Conservation (phyloP, 805 yeast species). For the Candida parachauliodes region DNA sequence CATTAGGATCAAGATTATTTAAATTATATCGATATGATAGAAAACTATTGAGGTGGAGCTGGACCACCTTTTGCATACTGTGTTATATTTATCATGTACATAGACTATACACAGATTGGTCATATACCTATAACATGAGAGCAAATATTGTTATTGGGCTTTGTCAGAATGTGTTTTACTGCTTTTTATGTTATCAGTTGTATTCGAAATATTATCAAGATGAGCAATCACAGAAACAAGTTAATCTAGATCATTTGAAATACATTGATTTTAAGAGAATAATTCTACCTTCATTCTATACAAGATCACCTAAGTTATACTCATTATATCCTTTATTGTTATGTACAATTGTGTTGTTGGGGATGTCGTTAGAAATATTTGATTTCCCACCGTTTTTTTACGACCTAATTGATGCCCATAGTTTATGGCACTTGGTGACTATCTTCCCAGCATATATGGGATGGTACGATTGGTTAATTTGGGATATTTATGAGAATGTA, state of each 20-base stretch:
- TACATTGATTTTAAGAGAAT: conserved; percentile 21
- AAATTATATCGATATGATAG: conserved; percentile 46
- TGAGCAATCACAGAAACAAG: conserved; percentile 15
- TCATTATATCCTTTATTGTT: conserved; percentile 37
- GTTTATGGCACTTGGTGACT: conserved; percentile 91
- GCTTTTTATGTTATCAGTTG: conserved; percentile 30
- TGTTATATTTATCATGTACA: conserved; percentile 64
- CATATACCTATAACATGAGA: conserved; percentile 90
- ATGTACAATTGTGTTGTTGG: conserved; percentile 49
- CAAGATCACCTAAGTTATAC: conserved; percentile 34
- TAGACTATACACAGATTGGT: conserved; percentile 71
- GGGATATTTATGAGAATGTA: conserved; percentile 38
- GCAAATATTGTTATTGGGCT: conserved; percentile 81
- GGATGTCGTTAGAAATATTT: conserved; percentile 86
- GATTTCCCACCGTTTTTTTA: conserved; percentile 72
- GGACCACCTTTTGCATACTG: conserved; percentile 40
- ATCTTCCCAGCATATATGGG: conserved; percentile 43
- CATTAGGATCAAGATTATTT: conserved; percentile 57
- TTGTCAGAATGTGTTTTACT: conserved; percentile 52
- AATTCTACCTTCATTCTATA: conserved; percentile 27
- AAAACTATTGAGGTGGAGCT: conserved; percentile 20
- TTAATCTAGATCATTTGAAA: conserved; percentile 18
- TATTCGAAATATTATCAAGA: conserved; percentile 28
- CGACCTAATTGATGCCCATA: conserved; percentile 83
- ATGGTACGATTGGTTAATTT: conserved; percentile 45